Evolutionary conservation across 768 basidiomycete genomes (phyloP), one percentile per base, ranked within the genome.

Genomic region (Suillus placidus): DNA sequence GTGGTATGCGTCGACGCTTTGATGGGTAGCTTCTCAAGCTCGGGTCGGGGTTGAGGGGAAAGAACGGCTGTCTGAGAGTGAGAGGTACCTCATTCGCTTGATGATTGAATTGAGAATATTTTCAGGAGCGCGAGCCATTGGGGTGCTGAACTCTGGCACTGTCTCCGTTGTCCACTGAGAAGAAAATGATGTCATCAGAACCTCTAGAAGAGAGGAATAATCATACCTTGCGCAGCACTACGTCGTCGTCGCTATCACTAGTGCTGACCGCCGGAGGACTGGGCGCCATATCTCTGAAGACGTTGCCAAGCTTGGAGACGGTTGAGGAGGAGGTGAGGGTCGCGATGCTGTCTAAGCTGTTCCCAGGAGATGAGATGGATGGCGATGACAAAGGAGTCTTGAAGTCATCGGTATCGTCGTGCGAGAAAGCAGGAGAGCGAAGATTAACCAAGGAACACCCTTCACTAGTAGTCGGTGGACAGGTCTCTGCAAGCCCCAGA

Each of bases 301-400:
- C 34, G n/a, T 35, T n/a, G 13, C 54, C 54, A 55, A 55, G 54
- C 34, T 55, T 55, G 12, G 34, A 55, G 12, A 55, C 6, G 20
- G 54, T 55, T n/a, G 54, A 55, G 20, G 54, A 34, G 6, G 54
- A 34, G 6, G 54, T 32, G 34, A 55, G 54, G 32, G 54, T 55
- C 34, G 2, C 34, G 35, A 55, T 55, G 35, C 54, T 55, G 34
- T 55, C 54, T 7, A 1, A 55, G 54, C 54, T 55, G 34, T 55
- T 55, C 54, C 20, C 20, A 20, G 34, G 54, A 35, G 54, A 55
- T n/a, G 54, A 35, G 3, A 55, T 35, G 6, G 54, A 55, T 3
- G 54, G 54, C 54, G 54, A 55, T 35, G 54, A 55, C 20, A 55
- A 35, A n/a, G 54, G 54, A 35, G 54, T 55, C 20, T n/a, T 55